Evolutionary conservation across 2,329 filamentous ascomycete genomes (phyloP), one percentile per base, ranked within the genome.

Genomic region (Colletotrichum cordylinicola): DNA sequence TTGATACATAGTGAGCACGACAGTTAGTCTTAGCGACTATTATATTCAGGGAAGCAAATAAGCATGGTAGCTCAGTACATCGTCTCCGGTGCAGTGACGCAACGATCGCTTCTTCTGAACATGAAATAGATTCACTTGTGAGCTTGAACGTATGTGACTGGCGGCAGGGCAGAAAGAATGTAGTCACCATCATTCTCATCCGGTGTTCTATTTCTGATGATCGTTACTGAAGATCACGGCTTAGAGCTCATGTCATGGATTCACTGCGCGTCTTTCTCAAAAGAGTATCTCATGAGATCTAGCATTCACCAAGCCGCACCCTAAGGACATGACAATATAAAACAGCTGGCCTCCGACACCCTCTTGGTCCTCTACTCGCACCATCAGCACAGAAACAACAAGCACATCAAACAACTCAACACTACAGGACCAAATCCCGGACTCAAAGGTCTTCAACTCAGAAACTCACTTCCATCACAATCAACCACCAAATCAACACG

Each of bases 41-140:
- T 1, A 18, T 18, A 48, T n/a, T 48, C 18, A n/a, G 39, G 5
- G 39, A 48, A 0, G 39, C 18, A 0, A n/a, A n/a, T 12, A 12
- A 6, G 18, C 9, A 4, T n/a, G 9, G 39, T 0, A 43, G 16
- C 39, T 43, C 21, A 0, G 43, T 15, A 10, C n/a, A 52, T 52
- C 3, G 2, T 7, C n/a, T 52, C 3, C 43, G 13, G n/a, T 13
- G 43, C 43, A 52, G 43, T 21, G 1, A 52, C n/a, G 0, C n/a
- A 12, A 16, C 21, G 12, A n/a, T 8, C n/a, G n/a, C n/a, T 52
- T 52, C 10, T 52, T 52, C n/a, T 52, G 43, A 0, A 13, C 43
- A 13, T 21, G 43, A 21, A 21, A 52, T 4, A 13, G 0, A 13
- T 52, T 13, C 43, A 52, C 43, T 52, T 52, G 12, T 21, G 0